phyloP scores from a whole-genome alignment of 2,329 filamentous ascomycete genomes.

The Rutstroemia sp. region DNA sequence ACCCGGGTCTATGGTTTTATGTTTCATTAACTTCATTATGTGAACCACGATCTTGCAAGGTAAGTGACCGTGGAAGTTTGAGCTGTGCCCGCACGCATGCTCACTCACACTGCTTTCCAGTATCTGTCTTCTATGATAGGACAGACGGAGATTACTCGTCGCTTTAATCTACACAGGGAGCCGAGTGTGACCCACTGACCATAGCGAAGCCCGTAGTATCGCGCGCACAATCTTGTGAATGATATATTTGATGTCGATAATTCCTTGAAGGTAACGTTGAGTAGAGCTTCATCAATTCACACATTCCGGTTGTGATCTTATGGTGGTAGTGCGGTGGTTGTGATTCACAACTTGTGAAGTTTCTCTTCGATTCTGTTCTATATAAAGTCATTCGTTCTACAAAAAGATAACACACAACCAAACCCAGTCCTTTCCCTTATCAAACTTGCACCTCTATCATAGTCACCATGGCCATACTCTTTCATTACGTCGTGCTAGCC shows the following conservation, averaged over 20 bases:
- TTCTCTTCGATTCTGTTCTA: no score
- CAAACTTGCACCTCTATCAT: background rate
- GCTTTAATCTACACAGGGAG: background rate
- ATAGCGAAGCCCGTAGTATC: no score
- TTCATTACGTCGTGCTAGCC: background rate
- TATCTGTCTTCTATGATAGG: background rate
- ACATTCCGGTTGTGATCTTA: no score
- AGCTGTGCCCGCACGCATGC: background rate
- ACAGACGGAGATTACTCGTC: background rate
- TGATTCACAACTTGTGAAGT: no score
- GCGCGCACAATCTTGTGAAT: no score
- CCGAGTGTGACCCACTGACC: background rate
- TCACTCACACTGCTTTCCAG: background rate
- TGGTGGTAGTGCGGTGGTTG: no score
- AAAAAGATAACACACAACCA: no score
- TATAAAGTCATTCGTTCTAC: no score
- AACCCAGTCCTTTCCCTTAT: background rate
- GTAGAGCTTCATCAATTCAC: background rate
- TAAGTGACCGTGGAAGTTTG: background rate
- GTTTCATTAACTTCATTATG: background rate
- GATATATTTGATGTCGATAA: background rate
- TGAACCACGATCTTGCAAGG: background rate
- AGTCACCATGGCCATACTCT: background rate
- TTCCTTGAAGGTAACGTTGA: background rate
- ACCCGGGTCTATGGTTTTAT: background rate